phyloP scores from a whole-genome alignment of 176 grass and related monocot species.

The Dactylis glomerata region DNA sequence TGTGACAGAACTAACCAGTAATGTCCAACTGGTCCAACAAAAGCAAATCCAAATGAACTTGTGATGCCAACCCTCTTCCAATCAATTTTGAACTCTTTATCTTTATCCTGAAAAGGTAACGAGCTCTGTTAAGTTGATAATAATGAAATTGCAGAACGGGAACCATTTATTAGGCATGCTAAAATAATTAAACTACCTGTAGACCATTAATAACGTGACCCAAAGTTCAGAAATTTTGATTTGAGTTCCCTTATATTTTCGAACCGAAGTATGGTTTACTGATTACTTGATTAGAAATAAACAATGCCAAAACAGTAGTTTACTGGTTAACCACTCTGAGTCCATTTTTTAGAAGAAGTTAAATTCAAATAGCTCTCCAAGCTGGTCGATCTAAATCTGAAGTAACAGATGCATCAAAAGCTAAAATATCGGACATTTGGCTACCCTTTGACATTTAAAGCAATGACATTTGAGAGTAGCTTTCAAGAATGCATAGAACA shows the following conservation, averaged over 20 bases:
- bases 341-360: not conserved
- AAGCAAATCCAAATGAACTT: constrained; percentile 93
- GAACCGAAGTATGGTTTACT: not conserved
- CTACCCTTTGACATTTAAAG: not conserved
- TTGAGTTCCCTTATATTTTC: not conserved
- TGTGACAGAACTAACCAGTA: constrained; percentile 65
- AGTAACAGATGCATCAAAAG: constrained; percentile 22
- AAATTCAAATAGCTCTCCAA: not conserved
- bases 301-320: not conserved
- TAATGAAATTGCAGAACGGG: not conserved
- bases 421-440: not conserved
- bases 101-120: constrained; percentile 48
- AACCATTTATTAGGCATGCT: not conserved
- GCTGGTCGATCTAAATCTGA: not conserved
- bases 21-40: constrained; percentile 88
- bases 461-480: not conserved
- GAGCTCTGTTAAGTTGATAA: not conserved
- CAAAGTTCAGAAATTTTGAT: not conserved
- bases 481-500: not conserved
- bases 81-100: constrained; percentile 87
- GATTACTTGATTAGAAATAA: not conserved
- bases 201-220: not conserved
- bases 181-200: constrained; percentile 6
- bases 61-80: constrained; percentile 89
- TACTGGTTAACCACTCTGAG: not conserved